Percentiles rank a stretch among this genome's conserved stretches.
phyloP scores from a whole-genome alignment of 441 rosid genomes.

The Raphanus hybrid region DNA sequence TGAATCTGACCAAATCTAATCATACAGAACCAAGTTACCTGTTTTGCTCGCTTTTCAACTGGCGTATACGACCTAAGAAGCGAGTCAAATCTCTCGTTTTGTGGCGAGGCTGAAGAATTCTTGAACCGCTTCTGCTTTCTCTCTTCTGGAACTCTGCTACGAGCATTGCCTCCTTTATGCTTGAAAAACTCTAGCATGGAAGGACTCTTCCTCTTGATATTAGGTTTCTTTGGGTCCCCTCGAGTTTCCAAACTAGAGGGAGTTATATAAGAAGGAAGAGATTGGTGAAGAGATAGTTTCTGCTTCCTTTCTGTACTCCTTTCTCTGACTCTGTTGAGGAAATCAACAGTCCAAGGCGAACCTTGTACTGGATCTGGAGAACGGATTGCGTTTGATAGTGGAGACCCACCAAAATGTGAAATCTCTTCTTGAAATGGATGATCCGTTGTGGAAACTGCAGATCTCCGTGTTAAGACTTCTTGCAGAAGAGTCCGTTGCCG shows the following conservation, averaged over 20 bases:
- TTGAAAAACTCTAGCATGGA: conserved; percentile 83
- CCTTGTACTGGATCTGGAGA: conserved; percentile 58
- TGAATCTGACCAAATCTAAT: not conserved
- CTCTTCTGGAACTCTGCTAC: conserved; percentile 48
- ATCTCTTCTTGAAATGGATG: conserved; percentile 56
- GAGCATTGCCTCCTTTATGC: conserved; percentile 72
- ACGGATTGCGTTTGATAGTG: conserved; percentile 67
- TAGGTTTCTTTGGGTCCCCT: conserved; percentile 49
- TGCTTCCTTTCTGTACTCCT: conserved; percentile 63
- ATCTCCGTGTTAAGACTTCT: conserved; percentile 49
- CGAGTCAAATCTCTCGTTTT: conserved; percentile 50
- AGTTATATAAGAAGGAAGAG: conserved; percentile 58
- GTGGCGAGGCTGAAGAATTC: conserved; percentile 50
- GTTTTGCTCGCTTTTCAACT: conserved; percentile 77
- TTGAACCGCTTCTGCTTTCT: conserved; percentile 66
- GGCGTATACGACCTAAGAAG: conserved; percentile 63
- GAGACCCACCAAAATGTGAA: conserved; percentile 63
- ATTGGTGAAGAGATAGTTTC: conserved; percentile 43
- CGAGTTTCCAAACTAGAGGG: conserved; percentile 47
- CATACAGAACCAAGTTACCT: conserved; percentile 47
- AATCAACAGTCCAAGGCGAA: conserved; percentile 96
- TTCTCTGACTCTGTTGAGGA: conserved; percentile 84
- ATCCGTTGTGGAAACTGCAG: conserved; percentile 45
- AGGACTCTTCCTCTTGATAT: conserved; percentile 70
- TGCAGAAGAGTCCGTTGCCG: conserved; percentile 47